A percentile compares a stretch with the other conserved stretches of the same genome.
Evolutionary conservation across 2,329 filamentous ascomycete species (phyloP).

Genomic region (Verticillium nubilum): DNA sequence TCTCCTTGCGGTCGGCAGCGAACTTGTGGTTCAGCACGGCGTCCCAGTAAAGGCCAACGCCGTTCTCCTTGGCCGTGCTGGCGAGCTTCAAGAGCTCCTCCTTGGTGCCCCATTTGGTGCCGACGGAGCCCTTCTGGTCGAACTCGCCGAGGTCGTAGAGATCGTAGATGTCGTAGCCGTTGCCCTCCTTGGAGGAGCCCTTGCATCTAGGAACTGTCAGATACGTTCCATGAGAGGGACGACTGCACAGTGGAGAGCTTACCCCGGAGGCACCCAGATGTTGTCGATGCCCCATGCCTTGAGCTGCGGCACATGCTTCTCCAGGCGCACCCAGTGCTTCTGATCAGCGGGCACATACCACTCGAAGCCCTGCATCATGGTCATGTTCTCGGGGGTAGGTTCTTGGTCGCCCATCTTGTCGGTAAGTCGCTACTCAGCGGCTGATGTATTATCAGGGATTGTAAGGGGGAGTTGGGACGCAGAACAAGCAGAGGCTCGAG

Average conservation of each 20-base stretch:
- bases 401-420: slow-evolving; percentile 11
- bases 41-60: slow-evolving; percentile 64
- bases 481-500: not conserved
- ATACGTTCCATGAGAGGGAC: not conserved
- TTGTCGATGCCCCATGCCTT: slow-evolving; percentile 58
- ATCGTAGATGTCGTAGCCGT: slow-evolving; percentile 68
- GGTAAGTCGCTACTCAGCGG: not conserved
- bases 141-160: slow-evolving; percentile 68
- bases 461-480: not conserved
- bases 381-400: slow-evolving; percentile 37
- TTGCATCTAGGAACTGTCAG: slow-evolving; percentile 44
- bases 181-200: slow-evolving; percentile 55
- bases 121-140: slow-evolving; percentile 59
- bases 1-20: slow-evolving; percentile 62
- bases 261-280: slow-evolving; percentile 64
- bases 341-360: slow-evolving; percentile 64
- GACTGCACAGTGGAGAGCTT: not conserved
- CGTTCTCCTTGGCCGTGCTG: slow-evolving; percentile 45
- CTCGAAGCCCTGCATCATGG: slow-evolving; percentile 68
- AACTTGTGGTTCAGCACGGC: slow-evolving; percentile 72
- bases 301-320: slow-evolving; percentile 48
- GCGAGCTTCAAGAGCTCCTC: slow-evolving; percentile 54
- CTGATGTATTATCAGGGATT: not conserved
- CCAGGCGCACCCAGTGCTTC: slow-evolving; percentile 58
- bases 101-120: slow-evolving; percentile 66